Evolutionary conservation across 371 early-diverging fungal genomes (phyloP), one percentile per base, ranked within the genome.

Genomic region (Apophysomyces variabilis): DNA sequence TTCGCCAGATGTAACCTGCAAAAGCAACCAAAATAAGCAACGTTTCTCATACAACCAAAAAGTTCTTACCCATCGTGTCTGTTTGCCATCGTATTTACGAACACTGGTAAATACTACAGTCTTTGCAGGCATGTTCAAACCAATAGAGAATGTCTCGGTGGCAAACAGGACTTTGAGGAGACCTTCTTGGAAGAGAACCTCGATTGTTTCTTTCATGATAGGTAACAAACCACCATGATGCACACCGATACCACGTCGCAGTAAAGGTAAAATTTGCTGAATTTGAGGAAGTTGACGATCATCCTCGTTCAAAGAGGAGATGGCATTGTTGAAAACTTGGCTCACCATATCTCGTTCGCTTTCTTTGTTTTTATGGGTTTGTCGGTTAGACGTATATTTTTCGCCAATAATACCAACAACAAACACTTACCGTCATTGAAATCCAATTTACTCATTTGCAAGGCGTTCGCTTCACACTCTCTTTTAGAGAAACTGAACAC

Each of bases 111-210:
- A 99, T 4, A 99, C 95, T 13, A 99, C 99, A 1, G 99, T 99
- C 74, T 97, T 97, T 61, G 99, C 99, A 44, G 99, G 99, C 99
- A 99, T 99, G 85, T 99, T 99, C 58, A 99, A 78, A 54, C 99
- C 99, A 75, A 99, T 99, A 6, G 99, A 98, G 84, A 99, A 99
- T 0, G 99, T 99, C 77, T 99, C 99, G 1, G 99, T 99, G 41
- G 99, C 99, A 90, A 99, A 99, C 41, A 99, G 83, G 13, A 99
- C 96, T 84, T 99, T 99, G 41, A 99, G 72, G 57, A 99, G 80
- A 43, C 96, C 96, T 84, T 99, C 99, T 77, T 99, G 99, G 88
- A 99, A 99, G 36, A 99, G 86, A 65, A 99, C 96, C 84, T 99
- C 99, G 39, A 99, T 98, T 9, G 99, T 95, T 84, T 99, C 99